Base-by-base conservation (phyloP, 2,329 filamentous ascomycete species). In the Chalaropsis ovoidea region DNA sequence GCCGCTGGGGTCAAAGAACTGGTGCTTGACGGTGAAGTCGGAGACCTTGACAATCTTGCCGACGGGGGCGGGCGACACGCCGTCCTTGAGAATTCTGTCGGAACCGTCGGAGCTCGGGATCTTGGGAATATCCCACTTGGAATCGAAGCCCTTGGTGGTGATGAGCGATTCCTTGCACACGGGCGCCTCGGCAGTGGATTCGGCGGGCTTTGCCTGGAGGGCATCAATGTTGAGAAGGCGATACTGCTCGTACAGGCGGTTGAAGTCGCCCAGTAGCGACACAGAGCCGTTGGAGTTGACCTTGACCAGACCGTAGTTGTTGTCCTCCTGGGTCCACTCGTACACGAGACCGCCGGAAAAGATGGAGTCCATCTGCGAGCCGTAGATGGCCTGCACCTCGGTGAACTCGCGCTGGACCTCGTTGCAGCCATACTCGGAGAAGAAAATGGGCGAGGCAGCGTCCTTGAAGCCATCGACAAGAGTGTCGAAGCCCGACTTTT, bases 381-480 rank as follows among this genome's bases (percentile, higher is more conserved):
- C 81, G 75, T 93, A 93, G 69, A 94, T 84, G 68, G 85, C 79
- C 65, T 78, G 79, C 13, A 90, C 86, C 76, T 94, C 89, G 69
- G 87, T 86, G 77, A 91, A 94, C 70, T 85, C 76, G 70, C 89
- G 87, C n/a, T 77, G 73, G 15, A 85, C 83, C 45, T 80, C 78
- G 77, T 91, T 93, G 82, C 89, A 93, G 68, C 89, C 89, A 71
- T 81, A 87, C 73, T 94, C 89, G 69, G 86, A 89, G 79, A 89
- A 92, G 80, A 93, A 93, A 71, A 92, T 80, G 41, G 89, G 89
- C 45, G 91, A 81, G 17, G 85, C 82, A 47, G 81, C 82, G 69
- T 79, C 79, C 70, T 79, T 75, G 78, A 93, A 90, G 73, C 85
- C 82, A 1, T 77, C 73, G 61, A 88, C 84, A 43, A 90, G 78